Percentiles rank a stretch among this genome's conserved stretches.
phyloP scores from a whole-genome alignment of 108 stramenopile genomes.

The Skeletonema potamos region DNA sequence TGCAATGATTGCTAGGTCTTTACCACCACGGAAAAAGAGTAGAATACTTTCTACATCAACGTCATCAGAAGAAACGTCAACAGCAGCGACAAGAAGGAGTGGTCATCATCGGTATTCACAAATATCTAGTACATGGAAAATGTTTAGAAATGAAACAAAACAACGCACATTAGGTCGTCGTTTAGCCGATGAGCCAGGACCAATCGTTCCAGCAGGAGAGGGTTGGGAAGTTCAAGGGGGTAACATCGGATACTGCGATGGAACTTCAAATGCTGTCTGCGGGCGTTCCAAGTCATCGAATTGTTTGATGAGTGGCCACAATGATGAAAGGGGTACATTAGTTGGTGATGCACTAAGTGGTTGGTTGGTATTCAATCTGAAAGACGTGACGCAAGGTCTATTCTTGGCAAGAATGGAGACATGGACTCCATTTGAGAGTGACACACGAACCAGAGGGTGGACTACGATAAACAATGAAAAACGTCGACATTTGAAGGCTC shows the following conservation, averaged over 20 bases:
- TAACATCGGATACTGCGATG: slow-evolving; percentile 51
- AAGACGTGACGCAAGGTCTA: slow-evolving; percentile 48
- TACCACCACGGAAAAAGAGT: slow-evolving; percentile 3
- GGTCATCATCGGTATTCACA: background rate
- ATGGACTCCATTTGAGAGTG: slow-evolving; percentile 11
- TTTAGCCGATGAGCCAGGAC: background rate
- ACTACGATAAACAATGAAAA: slow-evolving; percentile 26
- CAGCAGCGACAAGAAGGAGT: background rate
- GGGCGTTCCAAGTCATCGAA: slow-evolving; percentile 8
- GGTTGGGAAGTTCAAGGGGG: slow-evolving; percentile 36
- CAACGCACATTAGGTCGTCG: background rate
- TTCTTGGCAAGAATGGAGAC: slow-evolving; percentile 44
- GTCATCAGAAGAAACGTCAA: background rate
- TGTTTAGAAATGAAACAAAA: slow-evolving; percentile 2
- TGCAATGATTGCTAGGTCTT: slow-evolving; percentile 32
- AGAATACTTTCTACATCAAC: background rate
- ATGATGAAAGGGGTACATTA: slow-evolving; percentile 26
- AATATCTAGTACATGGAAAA: background rate
- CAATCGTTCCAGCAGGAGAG: slow-evolving; percentile 46
- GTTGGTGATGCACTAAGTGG: slow-evolving; percentile 50
- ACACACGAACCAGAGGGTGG: slow-evolving; percentile 36
- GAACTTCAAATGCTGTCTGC: slow-evolving; percentile 47
- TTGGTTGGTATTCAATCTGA: slow-evolving; percentile 45
- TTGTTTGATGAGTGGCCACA: slow-evolving; percentile 52
- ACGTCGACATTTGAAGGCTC: slow-evolving; percentile 21